Evolutionary conservation across 2,329 filamentous ascomycete species (phyloP), one percentile per base, ranked within the genome.

Genomic region (Thelonectria blattea): DNA sequence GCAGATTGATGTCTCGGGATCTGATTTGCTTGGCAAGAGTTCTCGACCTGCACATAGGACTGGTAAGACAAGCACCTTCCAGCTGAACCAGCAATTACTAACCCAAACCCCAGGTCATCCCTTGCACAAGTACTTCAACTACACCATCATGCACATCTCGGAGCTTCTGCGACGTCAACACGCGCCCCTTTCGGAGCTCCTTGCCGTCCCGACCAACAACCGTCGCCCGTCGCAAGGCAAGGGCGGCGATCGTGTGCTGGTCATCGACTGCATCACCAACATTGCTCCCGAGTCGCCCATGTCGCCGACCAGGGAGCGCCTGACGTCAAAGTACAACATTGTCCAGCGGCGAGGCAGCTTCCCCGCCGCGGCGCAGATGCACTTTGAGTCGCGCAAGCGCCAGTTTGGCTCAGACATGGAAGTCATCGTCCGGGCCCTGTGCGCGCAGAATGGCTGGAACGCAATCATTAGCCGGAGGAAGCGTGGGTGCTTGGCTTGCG

Each of bases 361-460:
- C 65, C 76, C 76, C 27, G 78, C 81, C 2, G 78, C 79, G 15
- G 76, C 78, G 32, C 80, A 81, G 67, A 86, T 86, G 83, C 82
- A 83, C 66, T 79, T 84, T 41, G 83, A 85, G 71, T 84, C 83
- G 3, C 76, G 83, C 24, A 78, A 82, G 61, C 78, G 87, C 22
- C 84, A 87, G 41, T 85, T 85, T 57, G 85, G 85, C 1, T 88
- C 85, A 12, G 87, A 89, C 67, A 79, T 90, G 71, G 89, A 92
- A 74, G 82, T 93, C 9, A 76, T 93, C 53, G 88, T 88, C 1
- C 80, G 91, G 50, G 90, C 90, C 2, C 81, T 91, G 65, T 93
- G 91, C 72, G 88, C 90, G 1, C 87, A 91, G 70, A 86, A 84
- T 66, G 91, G 91, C 2, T 88, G 88, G 81, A 90, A 92, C 72